These are phyloP conservation scores for Juglanconis oblonga DNA, from an alignment of 2,329 filamentous ascomycete species.

Conservation along the genomic window DNA sequence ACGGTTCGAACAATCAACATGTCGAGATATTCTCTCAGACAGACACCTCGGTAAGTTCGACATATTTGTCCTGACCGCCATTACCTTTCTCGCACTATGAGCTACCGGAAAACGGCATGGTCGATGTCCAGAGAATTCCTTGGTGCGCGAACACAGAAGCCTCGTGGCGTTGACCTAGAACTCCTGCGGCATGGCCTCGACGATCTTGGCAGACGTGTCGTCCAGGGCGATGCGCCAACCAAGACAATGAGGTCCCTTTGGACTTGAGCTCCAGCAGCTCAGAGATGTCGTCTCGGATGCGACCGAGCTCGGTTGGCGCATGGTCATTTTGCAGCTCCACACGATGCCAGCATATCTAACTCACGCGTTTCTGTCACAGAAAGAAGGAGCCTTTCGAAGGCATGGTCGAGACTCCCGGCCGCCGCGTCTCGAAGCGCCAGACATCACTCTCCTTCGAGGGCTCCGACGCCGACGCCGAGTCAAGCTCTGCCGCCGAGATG, in stretches of 20 bases:
- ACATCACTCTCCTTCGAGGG: conserved; percentile 42
- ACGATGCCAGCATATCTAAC: background rate
- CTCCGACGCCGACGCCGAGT: conserved; percentile 48
- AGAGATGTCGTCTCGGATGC: too few relatives aligned
- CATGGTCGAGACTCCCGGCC: conserved; percentile 57
- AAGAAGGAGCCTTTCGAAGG: conserved; percentile 62
- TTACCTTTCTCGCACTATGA: too few relatives aligned
- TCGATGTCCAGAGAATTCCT: background rate
- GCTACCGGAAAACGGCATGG: background rate
- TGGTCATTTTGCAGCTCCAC: background rate
- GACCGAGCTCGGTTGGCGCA: background rate
- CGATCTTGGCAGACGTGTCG: too few relatives aligned
- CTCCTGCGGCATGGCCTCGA: too few relatives aligned
- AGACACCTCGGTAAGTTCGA: conserved; percentile 17
- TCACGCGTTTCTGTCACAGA: conserved; percentile 29
- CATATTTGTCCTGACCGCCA: background rate
- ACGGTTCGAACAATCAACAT: conserved; percentile 20
- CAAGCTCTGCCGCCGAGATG: conserved; percentile 45
- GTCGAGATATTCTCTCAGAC: conserved; percentile 17
- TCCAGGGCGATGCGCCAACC: too few relatives aligned
- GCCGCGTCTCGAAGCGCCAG: conserved; percentile 46
- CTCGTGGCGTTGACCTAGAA: background rate
- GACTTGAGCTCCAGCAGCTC: too few relatives aligned
- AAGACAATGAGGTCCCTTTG: too few relatives aligned
- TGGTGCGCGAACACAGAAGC: background rate